Percentiles rank a stretch among this genome's conserved stretches.
These are phyloP conservation scores for Theobroma grandiflorum DNA, from an alignment of 441 rosid genomes.

Conservation along the genomic window DNA sequence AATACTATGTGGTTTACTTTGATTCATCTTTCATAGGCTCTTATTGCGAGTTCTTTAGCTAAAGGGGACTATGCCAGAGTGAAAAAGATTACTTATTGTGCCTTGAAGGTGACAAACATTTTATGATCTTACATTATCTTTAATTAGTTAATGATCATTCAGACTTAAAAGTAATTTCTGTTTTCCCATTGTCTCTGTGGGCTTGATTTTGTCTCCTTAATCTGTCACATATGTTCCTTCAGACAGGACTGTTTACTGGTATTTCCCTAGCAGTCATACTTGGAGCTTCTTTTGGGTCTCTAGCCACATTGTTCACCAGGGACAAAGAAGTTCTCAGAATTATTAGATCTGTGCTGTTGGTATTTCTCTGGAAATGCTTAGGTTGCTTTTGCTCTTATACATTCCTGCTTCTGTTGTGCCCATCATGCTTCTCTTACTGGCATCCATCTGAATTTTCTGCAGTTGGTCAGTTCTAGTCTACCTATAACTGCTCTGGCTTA, in stretches of 20 bases:
- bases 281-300: conserved; percentile 45
- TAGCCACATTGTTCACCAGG: conserved; percentile 52
- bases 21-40: conserved; percentile 41
- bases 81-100: conserved; percentile 49
- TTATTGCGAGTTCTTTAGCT: conserved; percentile 59
- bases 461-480: conserved; percentile 90
- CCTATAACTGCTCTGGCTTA: conserved; percentile 87
- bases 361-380: conserved; percentile 21
- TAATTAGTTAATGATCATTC: not conserved
- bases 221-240: conserved; percentile 12
- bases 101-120: conserved; percentile 50
- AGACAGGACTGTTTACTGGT: conserved; percentile 57
- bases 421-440: not conserved
- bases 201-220: not conserved
- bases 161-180: not conserved
- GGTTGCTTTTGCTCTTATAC: not conserved
- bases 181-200: too few species aligned
- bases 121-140: not conserved
- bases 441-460: conserved; percentile 23
- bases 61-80: conserved; percentile 52
- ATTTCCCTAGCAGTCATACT: conserved; percentile 47
- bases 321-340: conserved; percentile 50
- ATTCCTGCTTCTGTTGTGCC: not conserved
- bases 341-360: conserved; percentile 49
- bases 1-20: not conserved